Base-by-base conservation (phyloP, 441 rosid genomes). In the Populus trichocarpa region DNA sequence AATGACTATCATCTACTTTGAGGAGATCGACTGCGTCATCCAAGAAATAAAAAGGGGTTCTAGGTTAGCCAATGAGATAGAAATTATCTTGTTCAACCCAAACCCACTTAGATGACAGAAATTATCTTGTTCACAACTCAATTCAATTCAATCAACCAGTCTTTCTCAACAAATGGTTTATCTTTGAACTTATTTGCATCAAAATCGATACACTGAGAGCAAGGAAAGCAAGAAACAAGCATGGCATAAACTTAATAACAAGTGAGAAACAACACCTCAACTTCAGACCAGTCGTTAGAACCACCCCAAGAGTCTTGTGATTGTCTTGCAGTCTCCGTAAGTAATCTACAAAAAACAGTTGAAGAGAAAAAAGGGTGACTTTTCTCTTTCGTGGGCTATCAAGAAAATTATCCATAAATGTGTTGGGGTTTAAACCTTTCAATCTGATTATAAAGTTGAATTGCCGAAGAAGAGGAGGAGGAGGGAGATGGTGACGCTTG, bases 391-490 rank as follows among this genome's bases (percentile, higher is more conserved):
- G 36, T 26, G 25, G 26, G 25, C 65, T 25, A 46, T 14, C 33
- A 38, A 28, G 20, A 9, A 18, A n/a, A 6, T 46, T 25, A 33
- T 61, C 40, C 12, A 5, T 20, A 30, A 72, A 66, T 68, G 14
- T 18, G 14, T n/a, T 20, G 72, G 70, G 69, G 38, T 7, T 50
- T 12, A 28, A 72, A 90, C 98, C 97, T 93, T 84, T 95, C 99
- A 79, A 95, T 92, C 84, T 95, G 93, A 71, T 91, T 84, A 77
- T 95, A 95, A 61, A 90, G 83, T 75, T 88, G 93, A 78, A 93
- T 82, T 69, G 90, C 87, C 16, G 92, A 73, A 72, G 83, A 66
- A 72, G 80, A 72, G 38, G 95, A 64, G 2, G 82, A 76, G 0
- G 83, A 73, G 12, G 75, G 33, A 10, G 77, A 72, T 30, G 69